Conservation (phyloP, 257 asterid species). For the Forsythia viridissima region DNA sequence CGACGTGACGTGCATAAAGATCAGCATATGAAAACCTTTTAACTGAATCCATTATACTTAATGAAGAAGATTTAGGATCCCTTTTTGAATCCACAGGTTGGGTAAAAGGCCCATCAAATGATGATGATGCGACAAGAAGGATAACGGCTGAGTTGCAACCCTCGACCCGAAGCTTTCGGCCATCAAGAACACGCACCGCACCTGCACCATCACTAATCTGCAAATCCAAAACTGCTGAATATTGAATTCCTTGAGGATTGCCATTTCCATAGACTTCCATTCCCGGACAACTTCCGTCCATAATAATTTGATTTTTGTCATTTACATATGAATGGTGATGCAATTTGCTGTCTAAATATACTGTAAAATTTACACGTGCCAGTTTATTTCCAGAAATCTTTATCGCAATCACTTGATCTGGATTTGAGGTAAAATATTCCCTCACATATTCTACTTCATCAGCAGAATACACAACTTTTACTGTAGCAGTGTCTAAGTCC, state of each 20-base stretch:
- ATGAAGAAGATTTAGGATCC: constrained; percentile 50
- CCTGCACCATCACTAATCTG: constrained; percentile 47
- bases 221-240: constrained; percentile 67
- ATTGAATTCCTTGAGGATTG: constrained; percentile 58
- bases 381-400: constrained; percentile 62
- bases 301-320: constrained; percentile 50
- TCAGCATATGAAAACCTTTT: constrained; percentile 54
- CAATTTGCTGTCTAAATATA: constrained; percentile 60
- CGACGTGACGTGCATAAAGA: constrained; percentile 62
- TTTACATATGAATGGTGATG: constrained; percentile 51
- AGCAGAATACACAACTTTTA: constrained; percentile 51
- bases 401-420: constrained; percentile 61
- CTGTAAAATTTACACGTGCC: constrained; percentile 46
- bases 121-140: constrained; percentile 61
- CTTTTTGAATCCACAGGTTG: constrained; percentile 56
- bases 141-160: constrained; percentile 69
- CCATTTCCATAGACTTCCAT: constrained; percentile 34
- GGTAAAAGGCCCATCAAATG: constrained; percentile 71
- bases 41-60: constrained; percentile 42
- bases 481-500: constrained; percentile 79
- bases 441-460: constrained; percentile 47
- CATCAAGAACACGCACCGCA: constrained; percentile 42
- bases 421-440: constrained; percentile 66
- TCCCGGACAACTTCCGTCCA: constrained; percentile 67
- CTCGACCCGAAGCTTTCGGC: constrained; percentile 48